Evolutionary conservation across 345 rosid genomes (phyloP).

Genomic region (Salix koriyanagi): DNA sequence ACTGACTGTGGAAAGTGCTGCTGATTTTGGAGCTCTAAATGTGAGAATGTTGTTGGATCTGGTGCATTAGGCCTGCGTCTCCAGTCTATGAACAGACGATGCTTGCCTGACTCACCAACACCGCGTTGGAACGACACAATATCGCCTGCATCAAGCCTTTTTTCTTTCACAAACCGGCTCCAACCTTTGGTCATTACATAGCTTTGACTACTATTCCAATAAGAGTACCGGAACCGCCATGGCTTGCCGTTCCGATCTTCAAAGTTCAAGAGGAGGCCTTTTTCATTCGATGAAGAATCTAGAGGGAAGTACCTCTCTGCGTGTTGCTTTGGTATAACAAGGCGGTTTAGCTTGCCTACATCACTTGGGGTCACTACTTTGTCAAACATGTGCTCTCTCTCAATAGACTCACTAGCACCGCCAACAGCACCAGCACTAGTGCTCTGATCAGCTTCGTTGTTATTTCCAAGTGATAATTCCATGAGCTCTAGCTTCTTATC

Average conservation of each 20-base stretch:
- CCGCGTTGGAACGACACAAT: slow-evolving; percentile 83
- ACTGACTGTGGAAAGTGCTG: slow-evolving; percentile 38
- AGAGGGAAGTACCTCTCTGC: slow-evolving; percentile 75
- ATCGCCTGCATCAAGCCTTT: slow-evolving; percentile 91
- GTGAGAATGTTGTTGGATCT: slow-evolving; percentile 38
- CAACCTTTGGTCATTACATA: slow-evolving; percentile 99
- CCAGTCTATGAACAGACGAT: slow-evolving; percentile 80
- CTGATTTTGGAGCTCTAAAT: slow-evolving; percentile 40
- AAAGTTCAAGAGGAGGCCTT: slow-evolving; percentile 83
- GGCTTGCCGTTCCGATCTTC: slow-evolving; percentile 81
- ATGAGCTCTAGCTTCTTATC: slow-evolving; percentile 36
- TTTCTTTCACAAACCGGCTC: slow-evolving; percentile 99
- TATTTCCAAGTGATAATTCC: slow-evolving; percentile 47
- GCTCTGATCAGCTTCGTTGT: slow-evolving; percentile 7
- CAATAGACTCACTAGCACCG: slow-evolving; percentile 23
- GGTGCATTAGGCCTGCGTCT: slow-evolving; percentile 64
- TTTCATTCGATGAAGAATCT: slow-evolving; percentile 53
- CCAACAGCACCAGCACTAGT: slow-evolving; percentile 10
- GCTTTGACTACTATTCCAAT: slow-evolving; percentile 99
- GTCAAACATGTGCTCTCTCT: slow-evolving; percentile 71
- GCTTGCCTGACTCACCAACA: slow-evolving; percentile 56
- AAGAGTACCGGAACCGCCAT: slow-evolving; percentile 95
- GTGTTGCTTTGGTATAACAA: slow-evolving; percentile 83
- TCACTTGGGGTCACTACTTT: slow-evolving; percentile 86
- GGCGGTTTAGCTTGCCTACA: slow-evolving; percentile 71